Conservation (phyloP, 1,139 yeast species). For the Blastobotrys buckinghamii region DNA sequence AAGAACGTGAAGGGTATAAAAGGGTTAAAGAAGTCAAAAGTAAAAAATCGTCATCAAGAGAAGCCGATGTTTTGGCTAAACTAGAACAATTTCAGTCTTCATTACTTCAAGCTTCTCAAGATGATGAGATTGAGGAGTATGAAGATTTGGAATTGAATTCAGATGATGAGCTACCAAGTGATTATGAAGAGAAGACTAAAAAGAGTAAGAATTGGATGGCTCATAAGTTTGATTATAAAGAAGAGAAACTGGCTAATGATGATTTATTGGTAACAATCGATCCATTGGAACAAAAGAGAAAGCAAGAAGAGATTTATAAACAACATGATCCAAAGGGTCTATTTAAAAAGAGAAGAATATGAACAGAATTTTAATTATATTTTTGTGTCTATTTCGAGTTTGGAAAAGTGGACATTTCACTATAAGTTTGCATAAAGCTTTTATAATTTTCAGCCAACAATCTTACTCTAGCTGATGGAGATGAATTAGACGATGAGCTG, state of each 20-base stretch:
- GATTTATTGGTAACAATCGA: slow-evolving; percentile 28
- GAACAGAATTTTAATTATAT: too few species aligned
- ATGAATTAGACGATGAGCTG: neutral
- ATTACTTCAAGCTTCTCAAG: slow-evolving; percentile 14
- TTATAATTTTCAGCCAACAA: neutral
- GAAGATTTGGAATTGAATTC: slow-evolving; percentile 16
- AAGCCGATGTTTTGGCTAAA: slow-evolving; percentile 18
- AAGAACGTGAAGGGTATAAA: slow-evolving; percentile 6
- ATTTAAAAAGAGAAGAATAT: slow-evolving; percentile 1
- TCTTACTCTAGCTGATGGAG: neutral
- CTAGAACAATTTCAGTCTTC: slow-evolving; percentile 24
- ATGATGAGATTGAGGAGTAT: slow-evolving; percentile 3
- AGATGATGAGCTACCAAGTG: slow-evolving; percentile 26
- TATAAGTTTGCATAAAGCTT: neutral
- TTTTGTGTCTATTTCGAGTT: too few species aligned
- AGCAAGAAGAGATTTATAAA: slow-evolving; percentile 10
- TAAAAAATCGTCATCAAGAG: slow-evolving; percentile 12
- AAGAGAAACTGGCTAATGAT: slow-evolving; percentile 18
- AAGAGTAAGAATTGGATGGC: slow-evolving; percentile 19
- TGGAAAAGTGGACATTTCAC: too few species aligned
- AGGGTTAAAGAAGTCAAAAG: neutral
- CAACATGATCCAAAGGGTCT: slow-evolving; percentile 6
- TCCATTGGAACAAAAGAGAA: slow-evolving; percentile 11
- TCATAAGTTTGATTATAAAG: slow-evolving; percentile 20
- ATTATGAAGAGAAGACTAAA: slow-evolving; percentile 23